Base-by-base conservation (phyloP, 768 basidiomycete species). In the Amanita rubescens region DNA sequence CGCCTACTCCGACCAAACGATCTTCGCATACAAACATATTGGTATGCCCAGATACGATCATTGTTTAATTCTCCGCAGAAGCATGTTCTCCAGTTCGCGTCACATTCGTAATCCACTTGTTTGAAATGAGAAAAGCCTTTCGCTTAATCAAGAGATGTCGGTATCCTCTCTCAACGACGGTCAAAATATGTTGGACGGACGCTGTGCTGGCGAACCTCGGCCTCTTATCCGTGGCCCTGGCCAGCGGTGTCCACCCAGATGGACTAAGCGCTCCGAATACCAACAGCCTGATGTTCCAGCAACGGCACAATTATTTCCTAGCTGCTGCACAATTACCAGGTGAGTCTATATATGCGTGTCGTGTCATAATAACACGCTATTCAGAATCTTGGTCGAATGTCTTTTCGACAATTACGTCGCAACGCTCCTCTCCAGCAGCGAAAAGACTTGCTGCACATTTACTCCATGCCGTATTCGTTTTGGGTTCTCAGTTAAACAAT, bases 281-380 rank as follows among this genome's bases (percentile, higher is more conserved):
- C 35, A 63, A 63, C 53, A 73, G 55, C 55, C 62, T 73, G 60
- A 64, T 55, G 56, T 55, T 46, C n/a, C 78, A 78, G 49, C 70
- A 69, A 53, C 73, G 78, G 37, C 73, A 80, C 15, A 77, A 82
- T 54, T 67, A 65, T 51, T 62, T 87, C 27, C 72, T 75, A 37
- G 85, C 84, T 37, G 81, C 84, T 4, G 68, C 76, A 20, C 86
- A 89, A 58, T 67, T 90, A n/a, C 87, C 88, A 55, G 75, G 87
- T 83, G 65, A 56, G 49, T 25, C 10, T 41, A 34, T 32, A 44
- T 19, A 55, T 27, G 45, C 48, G 43, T 49, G 35, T 56, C 34
- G 53, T 37, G 6, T 35, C 24, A 5, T 49, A 24, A 37, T 67
- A 34, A 44, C 17, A 37, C 30, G 53, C 2, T 11, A 53, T 30